Conservation (phyloP, 768 basidiomycete genomes). For the Lactarius tabidus region DNA sequence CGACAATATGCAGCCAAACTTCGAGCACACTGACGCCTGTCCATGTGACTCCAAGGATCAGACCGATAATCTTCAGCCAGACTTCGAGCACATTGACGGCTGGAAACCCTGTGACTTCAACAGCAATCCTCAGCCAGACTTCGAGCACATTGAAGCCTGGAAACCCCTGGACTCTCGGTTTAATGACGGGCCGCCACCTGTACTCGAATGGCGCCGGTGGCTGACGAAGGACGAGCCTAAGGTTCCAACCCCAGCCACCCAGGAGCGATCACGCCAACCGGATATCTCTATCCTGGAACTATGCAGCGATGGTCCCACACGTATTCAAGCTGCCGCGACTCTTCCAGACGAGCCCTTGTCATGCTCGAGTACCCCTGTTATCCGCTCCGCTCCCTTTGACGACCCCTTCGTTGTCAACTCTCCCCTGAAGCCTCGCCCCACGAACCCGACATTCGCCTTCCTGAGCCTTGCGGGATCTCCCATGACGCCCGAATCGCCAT, state of each 20-base stretch:
- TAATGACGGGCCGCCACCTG: neutral
- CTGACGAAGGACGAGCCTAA: neutral
- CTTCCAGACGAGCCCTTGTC: neutral
- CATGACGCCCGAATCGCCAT: neutral
- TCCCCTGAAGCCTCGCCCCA: neutral
- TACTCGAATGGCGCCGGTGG: slow-evolving; percentile 6
- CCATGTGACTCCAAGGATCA: neutral
- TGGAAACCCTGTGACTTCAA: slow-evolving; percentile 1
- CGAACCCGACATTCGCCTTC: neutral
- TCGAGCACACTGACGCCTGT: neutral
- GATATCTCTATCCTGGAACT: slow-evolving; percentile 2
- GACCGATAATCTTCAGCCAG: neutral
- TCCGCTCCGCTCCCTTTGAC: neutral
- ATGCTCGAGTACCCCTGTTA: neutral
- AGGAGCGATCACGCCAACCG: neutral
- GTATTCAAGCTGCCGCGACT: neutral
- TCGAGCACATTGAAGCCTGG: neutral
- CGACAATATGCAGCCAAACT: neutral
- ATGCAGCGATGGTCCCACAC: neutral
- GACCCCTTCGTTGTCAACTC: slow-evolving; percentile 5
- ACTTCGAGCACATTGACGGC: neutral
- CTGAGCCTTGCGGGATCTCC: neutral
- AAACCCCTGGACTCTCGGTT: neutral
- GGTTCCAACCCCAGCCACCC: neutral
- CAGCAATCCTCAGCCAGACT: neutral